Evolutionary conservation across 805 yeast genomes (phyloP).

Genomic region (Lipomyces oligophaga): DNA sequence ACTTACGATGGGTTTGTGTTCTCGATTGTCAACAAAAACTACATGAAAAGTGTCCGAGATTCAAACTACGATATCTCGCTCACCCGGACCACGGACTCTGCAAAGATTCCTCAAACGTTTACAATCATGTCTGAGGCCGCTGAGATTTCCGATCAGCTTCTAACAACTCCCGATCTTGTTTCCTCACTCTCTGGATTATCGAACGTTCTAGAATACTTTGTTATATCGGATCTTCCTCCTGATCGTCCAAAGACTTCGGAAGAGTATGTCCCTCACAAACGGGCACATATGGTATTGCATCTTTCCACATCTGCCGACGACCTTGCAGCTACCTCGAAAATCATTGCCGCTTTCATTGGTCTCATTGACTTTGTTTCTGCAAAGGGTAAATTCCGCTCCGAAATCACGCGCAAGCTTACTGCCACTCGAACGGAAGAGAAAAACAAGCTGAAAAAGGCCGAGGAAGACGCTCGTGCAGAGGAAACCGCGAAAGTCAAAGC

Average conservation of each 20-base stretch:
- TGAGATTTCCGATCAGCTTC: constrained; percentile 69
- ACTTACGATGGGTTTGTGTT: constrained; percentile 66
- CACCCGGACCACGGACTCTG: constrained; percentile 73
- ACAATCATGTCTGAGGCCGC: constrained; percentile 87
- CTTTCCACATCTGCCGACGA: constrained; percentile 52
- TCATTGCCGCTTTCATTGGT: constrained; percentile 55
- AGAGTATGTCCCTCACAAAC: constrained; percentile 51
- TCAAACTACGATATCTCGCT: constrained; percentile 77
- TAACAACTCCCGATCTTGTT: constrained; percentile 45
- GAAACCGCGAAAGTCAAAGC: constrained; percentile 63
- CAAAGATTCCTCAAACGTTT: constrained; percentile 64
- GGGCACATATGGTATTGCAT: constrained; percentile 53
- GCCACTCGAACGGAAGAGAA: constrained; percentile 74
- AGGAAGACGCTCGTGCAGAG: constrained; percentile 60
- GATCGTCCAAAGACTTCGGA: constrained; percentile 57
- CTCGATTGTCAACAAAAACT: constrained; percentile 79
- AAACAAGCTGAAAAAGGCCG: constrained; percentile 62
- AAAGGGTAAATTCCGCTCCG: constrained; percentile 61
- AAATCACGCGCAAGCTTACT: constrained; percentile 68
- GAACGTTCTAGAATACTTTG: constrained; percentile 57
- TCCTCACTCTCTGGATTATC: constrained; percentile 45
- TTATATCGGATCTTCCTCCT: constrained; percentile 80
- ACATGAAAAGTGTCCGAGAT: constrained; percentile 72
- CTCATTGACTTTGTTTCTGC: constrained; percentile 57
- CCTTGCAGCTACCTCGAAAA: constrained; percentile 45